Evolutionary conservation across 129 eudicot genomes (phyloP).

Genomic region (Tanacetum coccineum): DNA sequence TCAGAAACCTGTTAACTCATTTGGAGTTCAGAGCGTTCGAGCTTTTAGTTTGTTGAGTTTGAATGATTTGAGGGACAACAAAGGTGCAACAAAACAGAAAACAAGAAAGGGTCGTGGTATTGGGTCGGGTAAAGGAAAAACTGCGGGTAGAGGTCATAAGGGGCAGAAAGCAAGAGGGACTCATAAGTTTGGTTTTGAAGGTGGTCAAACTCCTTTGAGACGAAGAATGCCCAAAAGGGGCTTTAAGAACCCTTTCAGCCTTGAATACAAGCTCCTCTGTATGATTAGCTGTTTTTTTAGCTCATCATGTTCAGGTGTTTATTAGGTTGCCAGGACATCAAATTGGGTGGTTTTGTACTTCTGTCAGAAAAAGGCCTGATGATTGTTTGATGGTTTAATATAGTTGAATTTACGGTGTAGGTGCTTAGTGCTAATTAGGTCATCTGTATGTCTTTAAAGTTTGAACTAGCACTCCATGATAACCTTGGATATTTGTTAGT

Average conservation of each 20-base stretch:
- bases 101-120: slow-evolving; percentile 95
- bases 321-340: no score
- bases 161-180: slow-evolving; percentile 98
- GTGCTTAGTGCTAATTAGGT: no score
- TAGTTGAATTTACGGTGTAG: no score
- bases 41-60: slow-evolving; percentile 62
- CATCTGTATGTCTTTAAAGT: no score
- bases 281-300: no score
- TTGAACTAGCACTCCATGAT: no score
- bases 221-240: slow-evolving; percentile 91
- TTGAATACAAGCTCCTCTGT: slow-evolving; percentile 23
- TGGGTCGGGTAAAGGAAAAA: slow-evolving; percentile 97
- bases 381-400: no score
- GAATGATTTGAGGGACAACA: slow-evolving; percentile 86
- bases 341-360: no score
- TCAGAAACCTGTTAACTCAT: slow-evolving; percentile 10
- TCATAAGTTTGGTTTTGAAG: slow-evolving; percentile 87
- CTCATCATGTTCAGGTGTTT: no score
- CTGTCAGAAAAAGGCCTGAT: no score
- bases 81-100: slow-evolving; percentile 80
- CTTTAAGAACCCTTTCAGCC: slow-evolving; percentile 85
- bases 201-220: slow-evolving; percentile 95
- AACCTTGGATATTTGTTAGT: no score
- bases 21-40: slow-evolving; percentile 25
- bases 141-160: slow-evolving; percentile 97